Evolutionary conservation across 768 basidiomycete genomes (phyloP).

Genomic region (Lactifluus pinguis): DNA sequence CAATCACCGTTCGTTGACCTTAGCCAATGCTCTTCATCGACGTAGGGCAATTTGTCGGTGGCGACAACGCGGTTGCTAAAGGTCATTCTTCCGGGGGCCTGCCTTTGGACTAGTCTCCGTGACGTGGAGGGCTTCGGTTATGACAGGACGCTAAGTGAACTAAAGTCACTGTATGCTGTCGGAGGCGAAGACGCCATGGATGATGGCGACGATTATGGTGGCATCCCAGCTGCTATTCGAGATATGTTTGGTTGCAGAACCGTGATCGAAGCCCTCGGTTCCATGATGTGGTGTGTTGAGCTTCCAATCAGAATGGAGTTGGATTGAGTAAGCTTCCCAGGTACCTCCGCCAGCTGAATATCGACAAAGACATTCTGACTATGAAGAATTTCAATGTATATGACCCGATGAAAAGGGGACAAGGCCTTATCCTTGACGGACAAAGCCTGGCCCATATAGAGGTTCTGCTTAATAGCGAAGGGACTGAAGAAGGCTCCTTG

Average conservation of each 20-base stretch:
- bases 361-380: slow-evolving; percentile 88
- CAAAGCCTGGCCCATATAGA: slow-evolving; percentile 94
- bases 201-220: slow-evolving; percentile 36
- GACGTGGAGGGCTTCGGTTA: slow-evolving; percentile 76
- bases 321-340: slow-evolving; percentile 21
- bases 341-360: slow-evolving; percentile 88
- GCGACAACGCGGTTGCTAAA: slow-evolving; percentile 78
- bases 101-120: slow-evolving; percentile 84
- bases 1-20: not conserved
- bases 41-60: slow-evolving; percentile 77
- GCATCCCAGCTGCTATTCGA: slow-evolving; percentile 64
- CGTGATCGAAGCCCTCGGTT: slow-evolving; percentile 81
- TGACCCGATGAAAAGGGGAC: slow-evolving; percentile 89
- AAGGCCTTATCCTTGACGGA: slow-evolving; percentile 81
- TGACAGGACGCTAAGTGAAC: slow-evolving; percentile 56
- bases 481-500: slow-evolving; percentile 84
- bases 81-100: slow-evolving; percentile 64
- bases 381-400: slow-evolving; percentile 98
- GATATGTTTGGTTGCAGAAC: slow-evolving; percentile 54
- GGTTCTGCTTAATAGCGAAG: slow-evolving; percentile 87
- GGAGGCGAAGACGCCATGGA: slow-evolving; percentile 37
- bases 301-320: not conserved
- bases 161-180: slow-evolving; percentile 55
- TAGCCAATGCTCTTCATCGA: not conserved
- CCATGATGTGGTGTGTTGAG: slow-evolving; percentile 72